Conservation (phyloP, 371 early-diverging fungal genomes). For the Mucor lusitanicus region DNA sequence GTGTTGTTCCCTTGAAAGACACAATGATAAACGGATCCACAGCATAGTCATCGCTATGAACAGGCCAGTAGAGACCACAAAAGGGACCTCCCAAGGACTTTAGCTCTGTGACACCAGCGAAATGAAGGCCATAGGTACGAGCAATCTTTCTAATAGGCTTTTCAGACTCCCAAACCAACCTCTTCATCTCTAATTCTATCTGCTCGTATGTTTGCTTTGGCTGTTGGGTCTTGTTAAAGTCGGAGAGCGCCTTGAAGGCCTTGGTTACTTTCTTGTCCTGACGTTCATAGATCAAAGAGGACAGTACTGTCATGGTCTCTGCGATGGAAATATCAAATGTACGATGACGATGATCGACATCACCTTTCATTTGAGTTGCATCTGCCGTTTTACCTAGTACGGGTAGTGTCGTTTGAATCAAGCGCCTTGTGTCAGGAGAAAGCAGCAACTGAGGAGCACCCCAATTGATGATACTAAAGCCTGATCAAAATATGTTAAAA, state of each 20-base stretch:
- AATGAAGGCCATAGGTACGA: conserved; percentile 40
- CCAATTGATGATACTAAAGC: conserved; percentile 40
- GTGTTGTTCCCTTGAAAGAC: conserved; percentile 53
- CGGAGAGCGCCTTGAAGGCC: conserved; percentile 15
- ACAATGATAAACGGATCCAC: conserved; percentile 43
- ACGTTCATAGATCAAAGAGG: conserved; percentile 48
- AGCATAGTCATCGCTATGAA: neutral
- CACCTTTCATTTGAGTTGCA: neutral
- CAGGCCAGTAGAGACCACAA: conserved; percentile 38
- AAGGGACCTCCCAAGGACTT: conserved; percentile 53
- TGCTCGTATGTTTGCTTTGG: neutral
- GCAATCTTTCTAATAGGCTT: conserved; percentile 24
- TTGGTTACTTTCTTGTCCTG: conserved; percentile 41
- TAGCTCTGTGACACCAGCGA: conserved; percentile 51
- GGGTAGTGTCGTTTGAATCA: conserved; percentile 22
- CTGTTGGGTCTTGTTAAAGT: neutral
- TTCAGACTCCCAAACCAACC: conserved; percentile 34
- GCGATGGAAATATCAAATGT: conserved; percentile 40
- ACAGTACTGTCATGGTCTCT: conserved; percentile 25
- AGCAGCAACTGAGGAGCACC: conserved; percentile 29
- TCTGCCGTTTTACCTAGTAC: conserved; percentile 15
- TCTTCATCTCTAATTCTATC: conserved; percentile 13
- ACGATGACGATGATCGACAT: conserved; percentile 15
- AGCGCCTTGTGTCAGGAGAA: conserved; percentile 10
- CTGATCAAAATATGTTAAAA: conserved; percentile 7